Conservation (phyloP, 768 basidiomycete genomes). For the Suillus paluster region DNA sequence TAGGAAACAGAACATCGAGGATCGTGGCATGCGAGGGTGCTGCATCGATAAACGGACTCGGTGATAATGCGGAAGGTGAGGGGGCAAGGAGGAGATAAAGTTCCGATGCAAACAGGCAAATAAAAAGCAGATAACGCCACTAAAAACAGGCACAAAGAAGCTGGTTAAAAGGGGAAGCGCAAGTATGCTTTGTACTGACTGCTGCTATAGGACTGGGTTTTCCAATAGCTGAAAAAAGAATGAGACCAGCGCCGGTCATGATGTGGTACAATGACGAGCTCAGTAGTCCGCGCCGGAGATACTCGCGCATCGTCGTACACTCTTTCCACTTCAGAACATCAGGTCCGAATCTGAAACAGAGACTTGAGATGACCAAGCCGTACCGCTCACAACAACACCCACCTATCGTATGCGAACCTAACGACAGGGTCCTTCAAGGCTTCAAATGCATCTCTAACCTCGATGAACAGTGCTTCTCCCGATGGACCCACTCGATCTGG, state of each 20-base stretch:
- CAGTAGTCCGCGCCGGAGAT: constrained; percentile 65
- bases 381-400: constrained; percentile 22
- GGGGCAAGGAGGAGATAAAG: constrained; percentile 68
- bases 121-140: constrained; percentile 84
- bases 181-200: constrained; percentile 47
- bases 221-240: constrained; percentile 68
- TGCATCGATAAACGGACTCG: constrained; percentile 29
- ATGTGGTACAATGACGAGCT: constrained; percentile 70
- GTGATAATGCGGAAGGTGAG: constrained; percentile 41
- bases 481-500: constrained; percentile 69
- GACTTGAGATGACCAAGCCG: constrained; percentile 13
- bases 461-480: constrained; percentile 70
- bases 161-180: constrained; percentile 11
- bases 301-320: constrained; percentile 72
- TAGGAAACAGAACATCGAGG: constrained; percentile 55
- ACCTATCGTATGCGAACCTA: constrained; percentile 89
- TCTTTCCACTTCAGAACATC: constrained; percentile 69
- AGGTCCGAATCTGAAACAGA: constrained; percentile 68
- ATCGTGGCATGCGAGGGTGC: constrained; percentile 27
- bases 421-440: constrained; percentile 76
- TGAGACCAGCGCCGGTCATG: constrained; percentile 56
- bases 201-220: constrained; percentile 63
- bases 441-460: constrained; percentile 75
- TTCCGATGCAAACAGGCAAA: constrained; percentile 63
- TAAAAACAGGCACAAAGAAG: constrained; percentile 32